Evolutionary conservation across 2,329 filamentous ascomycete species (phyloP), one percentile per base, ranked within the genome.

Genomic region (Xylariaceae sp.): DNA sequence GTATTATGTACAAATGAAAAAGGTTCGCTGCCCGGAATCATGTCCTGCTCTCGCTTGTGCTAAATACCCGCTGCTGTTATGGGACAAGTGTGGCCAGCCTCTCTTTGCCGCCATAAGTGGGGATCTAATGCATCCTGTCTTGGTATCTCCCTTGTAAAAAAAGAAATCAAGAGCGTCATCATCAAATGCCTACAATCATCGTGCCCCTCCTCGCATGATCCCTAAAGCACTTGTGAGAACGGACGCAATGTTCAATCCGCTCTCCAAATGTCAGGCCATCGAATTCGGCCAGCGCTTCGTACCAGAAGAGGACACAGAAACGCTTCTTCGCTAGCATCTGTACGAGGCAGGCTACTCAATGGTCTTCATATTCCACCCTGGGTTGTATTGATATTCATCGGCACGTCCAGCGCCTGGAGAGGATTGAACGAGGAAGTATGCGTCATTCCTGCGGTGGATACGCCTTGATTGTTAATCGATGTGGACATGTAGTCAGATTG

Each of bases 401-500:
- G 82, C 82, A 86, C 84, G 74, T 82, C 83, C 56, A 86, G 76
- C 50, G 82, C 83, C 70, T 85, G 82, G 59, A 86, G 76, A 68
- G 77, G 82, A 75, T 83, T 84, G 74, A 76, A 85, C 39, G 76
- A 67, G 59, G 78, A 74, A 47, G 67, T 67, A 68, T 66, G 75
- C 35, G 70, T 68, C 64, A 72, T 68, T 51, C 71, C 70, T 34
- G 65, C 69, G 2, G 68, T 60, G 5, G 65, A 60, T 51, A 71
- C 61, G 30, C 69, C 68, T 58, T 70, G 67, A 51, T 68, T 69
- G 55, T 80, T 80, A 10, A 87, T 73, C 1, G 82, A 82, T 4
- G 76, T 71, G 4, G 80, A 73, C 50, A 82, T 73, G 71, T 88
- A 89, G 57, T 89, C 86, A 0, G 88, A 89, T 52, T 82, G 85